Conservation (phyloP, 2,329 filamentous ascomycete species). For the Thermothelomyces thermophilus region DNA sequence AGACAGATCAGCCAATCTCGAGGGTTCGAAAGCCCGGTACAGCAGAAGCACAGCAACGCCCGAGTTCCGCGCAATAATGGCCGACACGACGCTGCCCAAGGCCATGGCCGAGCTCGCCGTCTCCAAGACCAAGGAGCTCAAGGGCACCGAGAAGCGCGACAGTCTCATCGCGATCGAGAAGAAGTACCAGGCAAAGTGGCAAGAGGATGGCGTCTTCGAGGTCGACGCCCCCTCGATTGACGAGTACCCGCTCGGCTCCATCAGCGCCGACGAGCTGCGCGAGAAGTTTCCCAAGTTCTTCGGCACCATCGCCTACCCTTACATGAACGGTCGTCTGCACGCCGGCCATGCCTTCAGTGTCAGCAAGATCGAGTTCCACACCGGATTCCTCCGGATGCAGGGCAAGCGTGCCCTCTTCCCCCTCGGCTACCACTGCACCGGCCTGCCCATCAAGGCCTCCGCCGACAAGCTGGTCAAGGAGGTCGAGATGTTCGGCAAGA, state of each 20-base stretch:
- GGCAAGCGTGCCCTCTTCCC: constrained; percentile 84
- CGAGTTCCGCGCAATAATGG: constrained; percentile 7
- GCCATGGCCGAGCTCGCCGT: constrained; percentile 46
- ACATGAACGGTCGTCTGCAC: constrained; percentile 85
- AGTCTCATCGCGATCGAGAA: constrained; percentile 73
- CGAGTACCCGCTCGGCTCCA: constrained; percentile 70
- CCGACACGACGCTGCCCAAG: constrained; percentile 33
- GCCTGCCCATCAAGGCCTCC: constrained; percentile 96
- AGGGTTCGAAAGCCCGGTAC: not conserved
- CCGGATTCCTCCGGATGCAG: constrained; percentile 82
- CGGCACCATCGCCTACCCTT: constrained; percentile 54
- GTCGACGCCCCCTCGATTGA: constrained; percentile 71
- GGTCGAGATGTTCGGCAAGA: constrained; percentile 78
- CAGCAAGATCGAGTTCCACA: constrained; percentile 87
- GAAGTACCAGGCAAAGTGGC: constrained; percentile 86
- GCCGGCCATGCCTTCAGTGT: constrained; percentile 89
- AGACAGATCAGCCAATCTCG: not conserved
- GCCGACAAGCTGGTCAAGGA: constrained; percentile 92
- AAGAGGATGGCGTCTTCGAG: constrained; percentile 71
- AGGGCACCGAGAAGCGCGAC: constrained; percentile 78
- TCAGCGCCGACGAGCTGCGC: constrained; percentile 67
- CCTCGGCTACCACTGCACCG: constrained; percentile 91
- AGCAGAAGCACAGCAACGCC: not conserved
- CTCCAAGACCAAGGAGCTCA: constrained; percentile 56
- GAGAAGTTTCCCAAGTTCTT: constrained; percentile 86